These are phyloP conservation scores for Phlyctochytrium arcticum DNA, from an alignment of 192 early-diverging fungal species.

Conservation along the genomic window DNA sequence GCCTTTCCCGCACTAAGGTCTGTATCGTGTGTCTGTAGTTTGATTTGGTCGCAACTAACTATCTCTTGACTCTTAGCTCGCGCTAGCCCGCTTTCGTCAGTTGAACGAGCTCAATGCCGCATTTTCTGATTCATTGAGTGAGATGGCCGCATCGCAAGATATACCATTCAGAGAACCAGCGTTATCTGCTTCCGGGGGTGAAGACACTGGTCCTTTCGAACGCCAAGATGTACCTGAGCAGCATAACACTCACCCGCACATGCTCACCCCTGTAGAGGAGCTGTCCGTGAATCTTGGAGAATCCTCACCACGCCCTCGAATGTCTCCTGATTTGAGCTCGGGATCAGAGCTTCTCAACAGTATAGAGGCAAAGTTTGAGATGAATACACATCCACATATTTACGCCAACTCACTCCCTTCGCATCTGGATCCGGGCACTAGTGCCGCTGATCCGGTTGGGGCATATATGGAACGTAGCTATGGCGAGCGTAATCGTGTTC, in stretches of 20 bases:
- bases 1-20: not conserved
- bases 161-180: too few species aligned
- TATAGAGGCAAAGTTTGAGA: not conserved
- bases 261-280: not conserved
- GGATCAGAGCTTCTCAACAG: too few species aligned
- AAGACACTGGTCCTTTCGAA: not conserved
- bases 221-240: not conserved
- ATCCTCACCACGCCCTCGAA: too few species aligned
- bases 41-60: not conserved
- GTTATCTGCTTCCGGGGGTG: not conserved
- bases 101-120: constrained; percentile 19
- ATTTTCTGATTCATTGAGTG: constrained; percentile 21
- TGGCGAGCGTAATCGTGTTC: too few species aligned
- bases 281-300: not conserved
- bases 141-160: constrained; percentile 10
- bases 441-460: not conserved
- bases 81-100: constrained; percentile 17
- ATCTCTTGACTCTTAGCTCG: not conserved
- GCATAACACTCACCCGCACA: not conserved
- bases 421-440: not conserved
- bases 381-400: not conserved
- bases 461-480: too few species aligned
- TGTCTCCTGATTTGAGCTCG: too few species aligned
- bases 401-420: not conserved
- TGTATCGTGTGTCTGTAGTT: too few species aligned